Evolutionary conservation across 1,284 basidiomycete genomes (phyloP), one percentile per base, ranked within the genome.

Genomic region (Xerocomus cyaneibrunnescens): DNA sequence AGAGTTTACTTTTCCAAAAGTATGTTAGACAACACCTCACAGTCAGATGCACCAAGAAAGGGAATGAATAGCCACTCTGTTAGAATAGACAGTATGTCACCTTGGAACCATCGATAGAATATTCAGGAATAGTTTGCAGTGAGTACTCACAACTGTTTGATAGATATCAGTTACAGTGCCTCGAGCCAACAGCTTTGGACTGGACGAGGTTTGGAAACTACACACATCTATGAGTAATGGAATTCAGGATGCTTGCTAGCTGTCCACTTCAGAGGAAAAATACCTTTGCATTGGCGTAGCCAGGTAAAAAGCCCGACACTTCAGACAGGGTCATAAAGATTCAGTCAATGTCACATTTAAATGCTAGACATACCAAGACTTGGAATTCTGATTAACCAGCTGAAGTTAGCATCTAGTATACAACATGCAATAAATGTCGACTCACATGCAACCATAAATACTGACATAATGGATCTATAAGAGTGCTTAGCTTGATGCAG

Each of bases 11-110:
- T n/a, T n/a, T n/a, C n/a, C n/a, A n/a, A n/a, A 22, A 17, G 6
- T 32, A 19, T 32, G n/a, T 3, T 10, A 16, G 3, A 22, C 3
- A n/a, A 13, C 5, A 34, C 48, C 57, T 48, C 14, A 59, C 55
- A 35, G 4, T 60, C 43, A 5, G 57, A 55, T 19, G 51, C 40
- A 17, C 38, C 36, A 5, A 57, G 6, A 25, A 35, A 35, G 17
- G 19, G 34, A 10, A 35, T 16, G 19, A 19, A 1, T 7, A 17
- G 0, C 34, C 17, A 35, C 19, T 7, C n/a, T 16, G 17, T 8
- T 7, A 19, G 17, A 8, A 35, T 16, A 3, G 17, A 19, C 34
- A 35, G 7, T n/a, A 19, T 19, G 17, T 10, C 17, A 19, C 34
- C 34, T 35, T 19, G n/a, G 17, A 35, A 35, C 6, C 16, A 10